Base-by-base conservation (phyloP, 495 filamentous ascomycete species). In the Rostrohypoxylon terebratum region DNA sequence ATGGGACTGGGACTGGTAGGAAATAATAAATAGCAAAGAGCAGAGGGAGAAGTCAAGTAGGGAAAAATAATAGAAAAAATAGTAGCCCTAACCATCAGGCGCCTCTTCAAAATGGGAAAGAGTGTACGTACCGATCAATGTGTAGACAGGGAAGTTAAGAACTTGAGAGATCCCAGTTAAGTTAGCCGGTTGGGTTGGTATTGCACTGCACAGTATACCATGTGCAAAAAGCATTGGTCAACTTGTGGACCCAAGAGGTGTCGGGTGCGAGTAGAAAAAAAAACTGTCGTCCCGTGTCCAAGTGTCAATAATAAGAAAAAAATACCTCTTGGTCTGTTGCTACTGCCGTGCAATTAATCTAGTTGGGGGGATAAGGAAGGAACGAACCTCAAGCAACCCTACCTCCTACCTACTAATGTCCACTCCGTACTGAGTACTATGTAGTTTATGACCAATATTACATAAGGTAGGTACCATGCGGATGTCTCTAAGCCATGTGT, bases 111-210 rank as follows among this genome's bases (percentile, higher is more conserved):
- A 62, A 34, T 62, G 33, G 59, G 25, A 62, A 50, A 34, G 59
- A 48, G 59, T 31, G 58, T 62, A 62, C 59, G 59, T 62, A 62
- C 59, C 28, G 20, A 31, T 31, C 10, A 42, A 28, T 45, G 13
- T 1, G 44, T 67, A 5, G 51, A 63, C 66, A 69, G 62, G 55
- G 68, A 71, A 61, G 61, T 28, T 11, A 54, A 51, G 47, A 65
- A 61, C 59, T 51, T 31, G 48, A 6, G 23, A 50, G 20, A 6
- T 14, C 59, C 59, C 42, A 51, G 45, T 38, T 16, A n/a, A 63
- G 55, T 33, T 59, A 59, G 36, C 51, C 51, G 55, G 55, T 53
- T 31, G 28, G 28, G 28, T 28, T 28, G 28, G 28, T 3, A 4
- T 28, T 1, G 23, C 14, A 31, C 14, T 23, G 23, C 48, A 53